Evolutionary conservation across 2,329 filamentous ascomycete genomes (phyloP).

Genomic region (Cladosporium oxysporum): DNA sequence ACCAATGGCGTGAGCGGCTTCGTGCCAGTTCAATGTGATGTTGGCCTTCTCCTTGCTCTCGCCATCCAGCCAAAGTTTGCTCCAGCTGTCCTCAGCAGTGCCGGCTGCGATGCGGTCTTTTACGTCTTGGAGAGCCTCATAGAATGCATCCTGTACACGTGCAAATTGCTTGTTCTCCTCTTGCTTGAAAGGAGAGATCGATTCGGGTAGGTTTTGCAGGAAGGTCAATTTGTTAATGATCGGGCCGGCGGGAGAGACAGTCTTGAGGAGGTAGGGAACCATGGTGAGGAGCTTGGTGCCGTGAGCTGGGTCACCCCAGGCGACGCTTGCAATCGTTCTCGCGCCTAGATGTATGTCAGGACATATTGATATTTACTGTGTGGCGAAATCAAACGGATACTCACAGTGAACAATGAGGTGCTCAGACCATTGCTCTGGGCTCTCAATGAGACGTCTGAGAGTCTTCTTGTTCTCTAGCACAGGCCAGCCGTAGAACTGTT

Average conservation of each 20-base stretch:
- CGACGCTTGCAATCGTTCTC: slow-evolving; percentile 36
- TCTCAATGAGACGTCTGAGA: slow-evolving; percentile 35
- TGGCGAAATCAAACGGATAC: background rate
- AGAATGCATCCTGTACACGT: slow-evolving; percentile 37
- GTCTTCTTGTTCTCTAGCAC: slow-evolving; percentile 39
- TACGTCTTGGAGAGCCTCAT: slow-evolving; percentile 36
- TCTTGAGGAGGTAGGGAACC: slow-evolving; percentile 38
- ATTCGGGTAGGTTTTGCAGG: slow-evolving; percentile 34
- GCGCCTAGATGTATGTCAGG: slow-evolving; percentile 21
- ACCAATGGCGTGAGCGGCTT: slow-evolving; percentile 39
- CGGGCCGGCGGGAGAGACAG: slow-evolving; percentile 37
- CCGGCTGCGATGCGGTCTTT: slow-evolving; percentile 32
- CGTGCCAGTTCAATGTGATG: slow-evolving; percentile 33
- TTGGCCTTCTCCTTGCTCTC: slow-evolving; percentile 32
- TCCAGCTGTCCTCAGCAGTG: slow-evolving; percentile 33
- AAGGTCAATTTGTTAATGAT: slow-evolving; percentile 39
- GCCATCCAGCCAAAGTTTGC: slow-evolving; percentile 33
- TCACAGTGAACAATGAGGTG: slow-evolving; percentile 37
- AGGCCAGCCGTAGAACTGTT: slow-evolving; percentile 37
- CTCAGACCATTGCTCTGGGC: slow-evolving; percentile 38
- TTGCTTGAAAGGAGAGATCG: slow-evolving; percentile 36
- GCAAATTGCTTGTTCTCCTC: slow-evolving; percentile 32
- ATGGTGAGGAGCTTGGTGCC: slow-evolving; percentile 38
- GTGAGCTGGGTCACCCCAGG: slow-evolving; percentile 38
- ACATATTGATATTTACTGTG: too few species aligned